Percentiles rank a stretch among this genome's conserved stretches.
These are phyloP conservation scores for Pyricularia grisea DNA, from an alignment of 2,329 filamentous ascomycete species.

Conservation along the genomic window DNA sequence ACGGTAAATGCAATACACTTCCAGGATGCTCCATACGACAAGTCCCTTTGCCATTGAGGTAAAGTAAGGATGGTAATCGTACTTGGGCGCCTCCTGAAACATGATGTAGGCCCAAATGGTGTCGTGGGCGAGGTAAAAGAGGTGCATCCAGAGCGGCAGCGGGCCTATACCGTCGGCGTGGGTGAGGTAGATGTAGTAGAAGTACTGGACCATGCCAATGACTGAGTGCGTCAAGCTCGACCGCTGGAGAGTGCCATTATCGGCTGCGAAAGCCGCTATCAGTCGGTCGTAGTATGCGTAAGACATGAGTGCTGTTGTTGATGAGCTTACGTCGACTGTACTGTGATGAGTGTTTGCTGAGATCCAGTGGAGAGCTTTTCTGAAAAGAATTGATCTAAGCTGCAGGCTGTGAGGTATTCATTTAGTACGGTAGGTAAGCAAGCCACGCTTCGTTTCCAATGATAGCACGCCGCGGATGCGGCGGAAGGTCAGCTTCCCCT, in stretches of 20 bases:
- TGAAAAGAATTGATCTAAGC: neutral
- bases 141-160: constrained; percentile 12
- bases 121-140: constrained; percentile 12
- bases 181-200: constrained; percentile 8
- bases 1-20: constrained; percentile 9
- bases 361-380: neutral
- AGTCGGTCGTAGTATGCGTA: constrained; percentile 1
- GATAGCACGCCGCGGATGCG: too few species aligned
- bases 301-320: neutral
- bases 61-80: neutral
- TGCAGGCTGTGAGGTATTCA: too few species aligned
- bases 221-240: constrained; percentile 2
- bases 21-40: constrained; percentile 6
- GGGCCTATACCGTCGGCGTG: constrained; percentile 8
- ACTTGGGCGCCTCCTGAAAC: constrained; percentile 3
- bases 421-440: too few species aligned
- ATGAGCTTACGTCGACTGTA: neutral
- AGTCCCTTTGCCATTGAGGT: constrained; percentile 1
- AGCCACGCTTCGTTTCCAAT: too few species aligned
- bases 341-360: neutral
- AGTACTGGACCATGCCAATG: constrained; percentile 10
- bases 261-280: constrained; percentile 1
- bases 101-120: constrained; percentile 8
- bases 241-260: neutral
- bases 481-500: too few species aligned